Evolutionary conservation across 2,329 filamentous ascomycete genomes (phyloP), one percentile per base, ranked within the genome.

Genomic region (Thielaviopsis punctulata): DNA sequence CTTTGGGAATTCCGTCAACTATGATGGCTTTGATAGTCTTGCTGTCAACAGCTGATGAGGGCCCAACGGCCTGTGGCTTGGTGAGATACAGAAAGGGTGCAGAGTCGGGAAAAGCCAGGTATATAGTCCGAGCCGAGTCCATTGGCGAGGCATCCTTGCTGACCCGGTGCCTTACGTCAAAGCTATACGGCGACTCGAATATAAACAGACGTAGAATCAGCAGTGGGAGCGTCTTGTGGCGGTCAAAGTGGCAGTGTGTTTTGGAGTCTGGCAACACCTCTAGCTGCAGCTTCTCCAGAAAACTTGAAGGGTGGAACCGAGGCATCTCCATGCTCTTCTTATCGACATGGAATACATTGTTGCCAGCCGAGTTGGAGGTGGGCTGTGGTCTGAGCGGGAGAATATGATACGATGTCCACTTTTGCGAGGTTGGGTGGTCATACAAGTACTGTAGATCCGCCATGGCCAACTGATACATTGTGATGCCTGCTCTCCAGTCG

Each of bases 101-200:
- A 30, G 81, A 83, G 60, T 90, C 82, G 0, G 88, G 87, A 59
- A 93, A 90, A 1, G 85, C 84, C 55, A 93, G 71, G 60, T 86
- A 92, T 39, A 94, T 76, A 2, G 84, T 82, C 57, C 80, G 76
- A 12, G 80, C 80, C 1, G 77, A 69, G 19, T 55, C 53, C 12
- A 55, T 19, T 13, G 53, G 48, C 19, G 47, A 44, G 15, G 43
- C 53, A 48, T 52, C 51, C 4, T 27, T 22, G 18, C 15, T 25
- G 7, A 39, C 21, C 9, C 30, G 27, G 30, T 21, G 22, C 12
- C 48, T 62, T 58, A 13, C 58, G 53, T 51, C 21, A 13, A 48
- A 55, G 22, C 57, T 58, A 63, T 93, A 94, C 0, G 86, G 86
- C 1, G 85, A 86, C 62, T 92, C 83, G 56, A 87, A 69, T 54